Base-by-base conservation (phyloP, 1,284 basidiomycete genomes). In the Coniferiporia sulphurascens region DNA sequence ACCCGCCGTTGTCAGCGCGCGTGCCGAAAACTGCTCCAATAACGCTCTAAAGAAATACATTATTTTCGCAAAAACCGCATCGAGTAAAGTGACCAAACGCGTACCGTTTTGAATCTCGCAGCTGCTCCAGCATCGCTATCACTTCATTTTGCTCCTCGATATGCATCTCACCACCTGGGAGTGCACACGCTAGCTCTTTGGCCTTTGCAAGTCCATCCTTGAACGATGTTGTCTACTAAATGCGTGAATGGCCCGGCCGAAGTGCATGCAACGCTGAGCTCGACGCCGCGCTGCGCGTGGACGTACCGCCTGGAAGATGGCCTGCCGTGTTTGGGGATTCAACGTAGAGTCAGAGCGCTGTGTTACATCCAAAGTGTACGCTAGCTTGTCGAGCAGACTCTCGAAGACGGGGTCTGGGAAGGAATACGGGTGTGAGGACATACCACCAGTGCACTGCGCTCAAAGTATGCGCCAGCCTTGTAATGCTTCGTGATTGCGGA, bases 111-210 rank as follows among this genome's bases (percentile, higher is more conserved):
- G 80, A 77, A 59, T 83, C 78, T 62, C 78, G 76, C 56, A 89
- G 63, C 27, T 71, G 74, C 64, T 83, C 79, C 13, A 89, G 71
- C 82, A 88, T 84, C 44, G 71, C 71, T 51, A 88, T 83, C 3
- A 89, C 76, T 45, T 85, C 81, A 61, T 84, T 80, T 65, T 89
- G 86, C 55, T 88, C 84, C 48, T 79, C 73, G 52, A 83, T 78
- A 44, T 78, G 71, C 52, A 88, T 70, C 65, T 89, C 86, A 8
- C 86, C 87, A 3, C 87, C 87, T 0, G 85, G 83, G 4, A 89
- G 72, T 27, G 73, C 71, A 8, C 65, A 67, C 0, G 85, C 82
- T 46, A 81, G 71, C 4, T 85, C 80, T 66, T 79, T 85, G 0
- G 86, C 87, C 49, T 79, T 78, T 15, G 68, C 69, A 49, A 89